A percentile compares a stretch with the other conserved stretches of the same genome.
Evolutionary conservation across 2,329 filamentous ascomycete species (phyloP).

Genomic region (Hypoxylon sp.): DNA sequence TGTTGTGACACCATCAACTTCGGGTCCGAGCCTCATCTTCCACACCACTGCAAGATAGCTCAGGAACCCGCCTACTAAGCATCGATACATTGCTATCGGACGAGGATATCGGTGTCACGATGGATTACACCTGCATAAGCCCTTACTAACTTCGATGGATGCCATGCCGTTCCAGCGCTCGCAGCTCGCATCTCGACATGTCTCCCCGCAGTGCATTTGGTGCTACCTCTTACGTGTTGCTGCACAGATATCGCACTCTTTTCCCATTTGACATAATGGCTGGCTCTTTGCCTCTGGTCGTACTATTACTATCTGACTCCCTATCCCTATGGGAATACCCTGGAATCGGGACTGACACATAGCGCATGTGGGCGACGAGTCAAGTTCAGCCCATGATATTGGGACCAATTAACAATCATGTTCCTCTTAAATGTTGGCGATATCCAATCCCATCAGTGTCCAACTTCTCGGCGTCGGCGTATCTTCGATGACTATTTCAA

Average conservation of each 20-base stretch:
- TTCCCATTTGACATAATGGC: constrained; percentile 8
- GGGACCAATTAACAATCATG: constrained; percentile 28
- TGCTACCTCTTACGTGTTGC: constrained; percentile 10
- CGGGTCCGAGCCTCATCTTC: constrained; percentile 36
- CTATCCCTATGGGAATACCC: constrained; percentile 14
- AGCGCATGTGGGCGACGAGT: constrained; percentile 21
- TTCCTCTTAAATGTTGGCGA: constrained; percentile 17
- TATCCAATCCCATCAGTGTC: constrained; percentile 17
- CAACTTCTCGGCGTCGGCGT: constrained; percentile 4
- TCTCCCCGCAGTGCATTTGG: constrained; percentile 6
- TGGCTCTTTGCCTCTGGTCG: constrained; percentile 1
- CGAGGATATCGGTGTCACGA: constrained; percentile 14
- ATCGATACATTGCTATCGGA: constrained; percentile 10
- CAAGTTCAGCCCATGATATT: constrained; percentile 24
- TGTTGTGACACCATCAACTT: constrained; percentile 27
- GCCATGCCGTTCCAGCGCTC: neutral
- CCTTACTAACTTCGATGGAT: neutral
- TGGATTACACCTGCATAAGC: constrained; percentile 30
- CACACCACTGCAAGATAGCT: constrained; percentile 33
- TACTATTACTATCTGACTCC: too few relatives aligned
- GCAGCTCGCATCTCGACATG: constrained; percentile 2
- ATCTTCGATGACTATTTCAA: constrained; percentile 5
- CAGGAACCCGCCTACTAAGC: constrained; percentile 30
- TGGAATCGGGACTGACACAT: constrained; percentile 25
- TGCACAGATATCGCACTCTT: constrained; percentile 7